phyloP scores from a whole-genome alignment of 2,329 filamentous ascomycete genomes.

The Aspergillus unguis region DNA sequence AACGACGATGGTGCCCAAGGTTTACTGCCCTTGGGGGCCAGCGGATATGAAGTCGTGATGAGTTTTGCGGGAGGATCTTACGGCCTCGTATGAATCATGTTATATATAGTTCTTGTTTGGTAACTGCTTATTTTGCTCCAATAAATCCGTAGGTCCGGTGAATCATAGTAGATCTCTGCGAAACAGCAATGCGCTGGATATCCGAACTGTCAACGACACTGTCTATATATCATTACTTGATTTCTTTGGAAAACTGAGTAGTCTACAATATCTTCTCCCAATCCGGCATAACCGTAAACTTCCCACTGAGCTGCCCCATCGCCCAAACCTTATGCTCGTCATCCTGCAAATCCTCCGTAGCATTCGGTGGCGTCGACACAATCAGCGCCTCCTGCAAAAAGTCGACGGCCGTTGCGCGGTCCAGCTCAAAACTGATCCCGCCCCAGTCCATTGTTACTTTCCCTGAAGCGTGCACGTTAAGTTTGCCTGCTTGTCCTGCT shows the following conservation, averaged over 20 bases:
- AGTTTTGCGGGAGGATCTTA: too few species aligned
- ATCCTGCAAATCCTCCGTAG: constrained; percentile 21
- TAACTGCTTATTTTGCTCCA: too few species aligned
- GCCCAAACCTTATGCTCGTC: constrained; percentile 48
- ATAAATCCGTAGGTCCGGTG: too few species aligned
- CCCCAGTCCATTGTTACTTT: constrained; percentile 62
- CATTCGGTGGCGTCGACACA: constrained; percentile 28
- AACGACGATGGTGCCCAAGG: too few species aligned
- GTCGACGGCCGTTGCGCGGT: constrained; percentile 53
- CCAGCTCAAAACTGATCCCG: constrained; percentile 56
- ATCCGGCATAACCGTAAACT: constrained; percentile 62
- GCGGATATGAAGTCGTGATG: too few species aligned
- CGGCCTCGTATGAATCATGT: too few species aligned
- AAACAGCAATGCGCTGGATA: too few species aligned
- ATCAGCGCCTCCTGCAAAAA: constrained; percentile 61
- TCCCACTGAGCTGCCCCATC: constrained; percentile 62
- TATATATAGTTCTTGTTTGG: too few species aligned
- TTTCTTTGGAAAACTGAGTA: too few species aligned
- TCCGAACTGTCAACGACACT: background rate
- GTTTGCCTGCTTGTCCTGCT: constrained; percentile 57
- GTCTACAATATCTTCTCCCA: constrained; percentile 51
- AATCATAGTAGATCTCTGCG: background rate
- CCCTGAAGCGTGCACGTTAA: constrained; percentile 61
- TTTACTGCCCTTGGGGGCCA: too few species aligned
- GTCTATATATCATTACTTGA: background rate